Base-by-base conservation (phyloP, 139 green algal genomes). In the Chlamydomonas incerta region DNA sequence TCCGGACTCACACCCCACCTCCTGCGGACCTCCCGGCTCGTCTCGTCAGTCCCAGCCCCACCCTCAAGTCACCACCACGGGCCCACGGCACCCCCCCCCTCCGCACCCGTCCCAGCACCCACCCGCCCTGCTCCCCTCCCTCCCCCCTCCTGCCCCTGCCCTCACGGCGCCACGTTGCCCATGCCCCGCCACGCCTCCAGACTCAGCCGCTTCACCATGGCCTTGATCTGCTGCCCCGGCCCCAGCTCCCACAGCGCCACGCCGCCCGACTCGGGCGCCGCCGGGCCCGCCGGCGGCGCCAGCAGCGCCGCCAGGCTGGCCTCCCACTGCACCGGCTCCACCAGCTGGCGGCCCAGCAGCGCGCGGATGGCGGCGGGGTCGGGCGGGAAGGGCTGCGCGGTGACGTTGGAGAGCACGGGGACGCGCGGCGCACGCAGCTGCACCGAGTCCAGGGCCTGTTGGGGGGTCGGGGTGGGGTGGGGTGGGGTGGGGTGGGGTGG, bases 151-250 rank as follows among this genome's bases (percentile, higher is more conserved):
- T n/a, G n/a, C n/a, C n/a, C 20, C 28, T 10, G 63, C 31, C 76
- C 18, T 67, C 66, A 86, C 14, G 80, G 80, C 68, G 60, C 34
- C 33, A 86, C 68, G 17, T 79, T 79, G 52, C 47, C 35, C 34
- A 86, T 24, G 17, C 68, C 17, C 52, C 46, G 37, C 80, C 80
- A 86, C 17, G 34, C 80, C 18, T 86, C 68, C 52, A 86, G 68
- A 68, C 52, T 86, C 28, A 86, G 91, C 35, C 97, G 91, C 89
- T 96, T 95, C 66, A 96, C 88, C 97, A 99, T 99, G 52, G 96
- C 94, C 91, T 98, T 99, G 92, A 99, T 96, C 91, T 99, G 97
- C 68, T 92, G 85, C 24, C 95, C 95, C 0, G 97, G 97, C 0
- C 97, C 97, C 62, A 98, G 83, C 91, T 99, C 97, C 80, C 91